Evolutionary conservation across 192 early-diverging fungal species (phyloP), one percentile per base, ranked within the genome.

Genomic region (Borealophlyctis nickersoniae): DNA sequence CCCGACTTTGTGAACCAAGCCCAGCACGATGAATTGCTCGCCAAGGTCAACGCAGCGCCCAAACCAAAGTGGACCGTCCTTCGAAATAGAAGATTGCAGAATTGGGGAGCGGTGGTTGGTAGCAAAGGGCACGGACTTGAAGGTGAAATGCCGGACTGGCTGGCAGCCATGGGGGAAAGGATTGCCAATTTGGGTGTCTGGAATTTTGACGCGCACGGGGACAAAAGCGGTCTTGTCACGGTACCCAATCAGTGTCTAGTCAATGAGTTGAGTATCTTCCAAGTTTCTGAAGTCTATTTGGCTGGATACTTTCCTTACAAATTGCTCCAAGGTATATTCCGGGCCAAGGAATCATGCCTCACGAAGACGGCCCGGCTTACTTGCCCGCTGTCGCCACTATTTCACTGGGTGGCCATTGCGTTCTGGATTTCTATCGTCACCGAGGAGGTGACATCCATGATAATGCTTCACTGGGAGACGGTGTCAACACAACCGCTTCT

Each of bases 331-430:
- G 65, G 53, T 77, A 77, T 52, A 3, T 13, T 1, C 64, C 65
- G 2, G 72, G 72, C 1, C 77, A 78, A 56, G 77, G 77, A 0
- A 78, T 78, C 58, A 63, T 78, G 66, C 71, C 77, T 22, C 77
- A 78, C 62, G 59, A 63, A 27, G 77, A 78, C 57, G 77, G 77
- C 26, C 77, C 77, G 4, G 73, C 72, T 11, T 78, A 67, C 52
- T 54, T 51, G 23, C 67, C 77, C 3, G 26, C 55, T 4, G 70
- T 78, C 3, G 73, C 77, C 2, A 78, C 77, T 14, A 59, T 78
- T n/a, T 70, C 77, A 13, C 61, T 78, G 13, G 70, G 70, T 3
- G 53, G 28, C 9, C 48, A 56, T 23, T 56, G 57, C 4, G 32
- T 74, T n/a, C 67, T 78, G 22, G 54, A 72, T 4, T 59, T 78